Evolutionary conservation across 345 rosid species (phyloP), one percentile per base, ranked within the genome.

Genomic region (Physaria fendleri): DNA sequence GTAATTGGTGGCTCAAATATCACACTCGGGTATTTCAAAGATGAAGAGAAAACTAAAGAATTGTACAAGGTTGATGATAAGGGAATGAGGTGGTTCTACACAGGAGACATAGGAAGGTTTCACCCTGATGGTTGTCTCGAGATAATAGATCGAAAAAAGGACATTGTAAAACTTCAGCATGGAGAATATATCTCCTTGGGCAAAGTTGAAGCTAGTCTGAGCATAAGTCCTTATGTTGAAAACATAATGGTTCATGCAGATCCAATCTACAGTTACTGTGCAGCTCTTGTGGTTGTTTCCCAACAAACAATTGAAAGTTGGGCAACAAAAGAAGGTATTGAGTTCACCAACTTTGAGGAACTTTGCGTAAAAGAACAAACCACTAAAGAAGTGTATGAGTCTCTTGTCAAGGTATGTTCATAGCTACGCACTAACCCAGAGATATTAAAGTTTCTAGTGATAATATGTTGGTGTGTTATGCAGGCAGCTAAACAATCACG

Each of bases 141-240:
- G 87, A 94, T 94, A 56, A 76, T 87, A 72, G 97, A 94, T 71
- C 90, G 97, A 5, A 94, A 85, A 56, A 94, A 94, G 67, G 99
- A 94, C 69, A 94, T 94, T 8, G 90, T 94, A 65, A 94, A 94
- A 74, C 96, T 94, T 77, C 97, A 90, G 73, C 97, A 90, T 7
- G 99, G 99, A 23, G 99, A 94, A 73, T 94, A 94, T 76, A 87
- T 94, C 69, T 90, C 99, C 34, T 71, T 94, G 37, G 99, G 97
- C 76, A 94, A 94, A 88, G 99, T 94, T 28, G 99, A 94, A 78
- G 84, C 93, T 62, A 90, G 80, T 59, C 87, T 94, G 5, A 55
- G 63, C 11, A 82, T 75, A 65, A 77, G 89, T n/a, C n/a, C n/a
- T n/a, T n/a, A n/a, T n/a, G n/a, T n/a, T n/a, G n/a, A n/a, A n/a